These are phyloP conservation scores for Postia placenta DNA, from an alignment of 768 basidiomycete species.

Conservation along the genomic window DNA sequence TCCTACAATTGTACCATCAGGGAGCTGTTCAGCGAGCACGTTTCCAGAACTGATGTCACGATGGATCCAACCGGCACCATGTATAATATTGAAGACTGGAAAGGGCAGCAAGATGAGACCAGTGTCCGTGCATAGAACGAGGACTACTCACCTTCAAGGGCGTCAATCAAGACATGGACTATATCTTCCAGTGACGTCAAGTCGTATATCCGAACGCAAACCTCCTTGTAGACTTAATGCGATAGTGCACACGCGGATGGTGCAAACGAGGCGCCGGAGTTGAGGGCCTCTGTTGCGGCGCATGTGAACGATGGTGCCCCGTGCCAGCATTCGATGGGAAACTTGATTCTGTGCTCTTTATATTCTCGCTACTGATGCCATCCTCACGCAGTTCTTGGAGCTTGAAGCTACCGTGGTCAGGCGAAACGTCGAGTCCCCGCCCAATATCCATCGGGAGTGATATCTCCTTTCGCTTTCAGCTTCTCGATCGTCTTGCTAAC, in stretches of 20 bases:
- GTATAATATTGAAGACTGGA: background rate
- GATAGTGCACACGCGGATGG: too few relatives aligned
- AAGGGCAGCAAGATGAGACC: background rate
- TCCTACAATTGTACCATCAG: background rate
- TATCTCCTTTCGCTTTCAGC: background rate
- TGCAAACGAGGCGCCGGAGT: background rate
- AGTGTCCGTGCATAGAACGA: background rate
- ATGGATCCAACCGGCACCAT: too few relatives aligned
- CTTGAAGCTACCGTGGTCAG: background rate
- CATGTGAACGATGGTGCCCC: background rate
- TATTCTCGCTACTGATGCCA: background rate
- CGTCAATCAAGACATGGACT: background rate
- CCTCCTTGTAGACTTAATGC: background rate
- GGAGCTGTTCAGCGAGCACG: background rate
- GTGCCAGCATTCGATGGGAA: background rate
- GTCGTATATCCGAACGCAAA: background rate
- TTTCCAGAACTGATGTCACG: conserved; percentile 5
- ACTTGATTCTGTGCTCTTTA: background rate
- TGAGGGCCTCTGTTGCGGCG: background rate
- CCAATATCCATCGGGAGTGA: background rate
- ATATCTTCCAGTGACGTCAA: background rate
- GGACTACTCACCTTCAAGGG: background rate
- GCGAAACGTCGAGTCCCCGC: background rate
- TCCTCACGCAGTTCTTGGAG: background rate
- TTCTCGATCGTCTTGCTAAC: background rate